A percentile compares a stretch with the other conserved stretches of the same genome.
These are phyloP conservation scores for Penicillium taxi DNA, from an alignment of 495 filamentous ascomycete genomes.

Conservation along the genomic window DNA sequence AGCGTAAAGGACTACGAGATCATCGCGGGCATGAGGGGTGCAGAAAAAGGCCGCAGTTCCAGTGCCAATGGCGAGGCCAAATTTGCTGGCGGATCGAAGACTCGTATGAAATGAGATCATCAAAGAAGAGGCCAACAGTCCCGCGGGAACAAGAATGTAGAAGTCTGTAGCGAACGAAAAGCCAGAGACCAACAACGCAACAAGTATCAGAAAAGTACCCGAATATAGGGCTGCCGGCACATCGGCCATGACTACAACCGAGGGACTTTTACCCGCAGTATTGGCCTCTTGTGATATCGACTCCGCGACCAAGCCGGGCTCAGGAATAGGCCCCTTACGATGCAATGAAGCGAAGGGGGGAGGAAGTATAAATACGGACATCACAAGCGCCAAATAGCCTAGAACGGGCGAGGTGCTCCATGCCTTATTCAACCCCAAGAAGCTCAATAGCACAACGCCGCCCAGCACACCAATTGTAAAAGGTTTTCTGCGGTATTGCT, in stretches of 20 bases:
- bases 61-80: conserved; percentile 26
- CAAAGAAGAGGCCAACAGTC: conserved; percentile 26
- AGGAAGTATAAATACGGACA: conserved; percentile 37
- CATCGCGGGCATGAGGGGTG: conserved; percentile 28
- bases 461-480: conserved; percentile 22
- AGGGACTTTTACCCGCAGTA: conserved; percentile 6
- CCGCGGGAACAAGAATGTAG: conserved; percentile 18
- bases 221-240: conserved; percentile 24
- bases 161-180: conserved; percentile 20
- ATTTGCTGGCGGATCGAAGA: conserved; percentile 27
- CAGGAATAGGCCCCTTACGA: conserved; percentile 16
- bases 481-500: conserved; percentile 24
- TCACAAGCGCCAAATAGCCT: conserved; percentile 40
- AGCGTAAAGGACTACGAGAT: conserved; percentile 23
- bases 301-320: conserved; percentile 21
- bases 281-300: conserved; percentile 13
- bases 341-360: conserved; percentile 32
- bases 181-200: conserved; percentile 14
- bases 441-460: conserved; percentile 21
- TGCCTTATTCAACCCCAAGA: conserved; percentile 26
- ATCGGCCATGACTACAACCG: conserved; percentile 17
- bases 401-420: conserved; percentile 27
- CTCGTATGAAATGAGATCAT: conserved; percentile 16
- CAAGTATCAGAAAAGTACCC: too few species aligned
- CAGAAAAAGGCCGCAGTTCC: conserved; percentile 28